Evolutionary conservation across 2,329 filamentous ascomycete genomes (phyloP).

Genomic region (Colletotrichum lentis): DNA sequence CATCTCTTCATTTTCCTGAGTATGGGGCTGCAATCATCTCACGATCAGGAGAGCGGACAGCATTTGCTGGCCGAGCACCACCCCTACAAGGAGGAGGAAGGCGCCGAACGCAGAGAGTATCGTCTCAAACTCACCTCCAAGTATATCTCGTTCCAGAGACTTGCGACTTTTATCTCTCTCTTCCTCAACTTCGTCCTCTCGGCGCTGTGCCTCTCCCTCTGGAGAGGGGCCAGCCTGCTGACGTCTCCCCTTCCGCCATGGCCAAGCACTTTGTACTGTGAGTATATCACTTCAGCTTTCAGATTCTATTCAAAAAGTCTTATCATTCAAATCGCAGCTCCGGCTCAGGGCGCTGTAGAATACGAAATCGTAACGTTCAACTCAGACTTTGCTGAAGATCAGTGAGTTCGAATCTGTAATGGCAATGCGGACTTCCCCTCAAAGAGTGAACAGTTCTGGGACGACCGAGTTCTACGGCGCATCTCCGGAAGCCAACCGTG

Average conservation of each 20-base stretch:
- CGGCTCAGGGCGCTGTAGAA: not conserved
- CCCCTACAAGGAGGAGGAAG: not conserved
- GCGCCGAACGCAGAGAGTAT: not conserved
- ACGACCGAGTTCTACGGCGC: not conserved
- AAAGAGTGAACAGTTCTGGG: not conserved
- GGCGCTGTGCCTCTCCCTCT: not conserved
- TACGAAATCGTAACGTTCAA: not conserved
- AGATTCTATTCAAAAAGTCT: not conserved
- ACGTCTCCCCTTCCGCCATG: not conserved
- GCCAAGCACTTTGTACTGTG: not conserved
- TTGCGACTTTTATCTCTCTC: not conserved
- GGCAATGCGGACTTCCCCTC: not conserved
- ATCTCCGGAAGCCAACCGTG: not conserved
- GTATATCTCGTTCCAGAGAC: not conserved
- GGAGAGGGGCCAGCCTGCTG: not conserved
- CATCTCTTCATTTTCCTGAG: not conserved
- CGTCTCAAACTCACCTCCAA: not conserved
- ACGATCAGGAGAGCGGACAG: not conserved
- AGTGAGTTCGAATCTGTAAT: not conserved
- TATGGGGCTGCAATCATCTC: not conserved
- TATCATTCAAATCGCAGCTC: not conserved
- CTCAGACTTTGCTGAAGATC: not conserved
- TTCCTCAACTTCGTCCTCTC: not conserved
- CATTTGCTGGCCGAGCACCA: not conserved
- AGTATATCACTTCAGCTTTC: not conserved